Base-by-base conservation (phyloP, 2,329 filamentous ascomycete species). In the Alternaria ventricosa region DNA sequence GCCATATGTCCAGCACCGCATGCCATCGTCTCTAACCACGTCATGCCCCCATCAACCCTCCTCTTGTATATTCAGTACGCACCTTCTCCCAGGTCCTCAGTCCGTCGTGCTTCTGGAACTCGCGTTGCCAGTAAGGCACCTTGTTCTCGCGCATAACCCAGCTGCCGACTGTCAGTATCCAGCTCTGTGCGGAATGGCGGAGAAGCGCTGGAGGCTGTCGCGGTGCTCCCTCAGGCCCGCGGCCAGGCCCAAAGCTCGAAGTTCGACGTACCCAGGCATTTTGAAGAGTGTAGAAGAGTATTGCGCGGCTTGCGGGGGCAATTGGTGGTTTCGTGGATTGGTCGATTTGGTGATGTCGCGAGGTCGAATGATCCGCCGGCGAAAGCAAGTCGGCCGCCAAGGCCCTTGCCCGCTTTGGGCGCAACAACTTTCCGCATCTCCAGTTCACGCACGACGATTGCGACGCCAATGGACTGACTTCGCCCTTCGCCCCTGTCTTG, bases 11-110 rank as follows among this genome's bases (percentile, higher is more conserved):
- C n/a, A 12, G 25, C 28, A 13, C 27, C n/a, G 4, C 30, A 23
- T 30, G 30, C 27, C 47, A 25, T 57, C 27, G 23, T 44, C 30
- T 25, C 44, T 23, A 54, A 23, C 56, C 59, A 43, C 45, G 18
- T 47, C 49, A 45, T 30, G 22, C 36, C 43, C 22, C 13, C 15
- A 22, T 49, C 9, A 55, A 47, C 58, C 59, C 27, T 58, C 47
- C 64, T 62, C 61, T 68, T 70, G 36, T 36, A 43, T 44, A 55
- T 55, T 10, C 57, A 25, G 27, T 44, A 86, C 90, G 80, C 87
- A 94, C 92, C 83, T 94, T 93, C 82, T 87, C 85, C 92, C 92
- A 94, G 80, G 92, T 82, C 76, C 92, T 89, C 71, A 89, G 82
- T 75, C 87, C 88, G 82, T 91, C 91, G 73, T 92, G 89, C 70